These are phyloP conservation scores for Eremochloa ophiuroides DNA, from an alignment of 176 grass and related monocot genomes.

Conservation along the genomic window DNA sequence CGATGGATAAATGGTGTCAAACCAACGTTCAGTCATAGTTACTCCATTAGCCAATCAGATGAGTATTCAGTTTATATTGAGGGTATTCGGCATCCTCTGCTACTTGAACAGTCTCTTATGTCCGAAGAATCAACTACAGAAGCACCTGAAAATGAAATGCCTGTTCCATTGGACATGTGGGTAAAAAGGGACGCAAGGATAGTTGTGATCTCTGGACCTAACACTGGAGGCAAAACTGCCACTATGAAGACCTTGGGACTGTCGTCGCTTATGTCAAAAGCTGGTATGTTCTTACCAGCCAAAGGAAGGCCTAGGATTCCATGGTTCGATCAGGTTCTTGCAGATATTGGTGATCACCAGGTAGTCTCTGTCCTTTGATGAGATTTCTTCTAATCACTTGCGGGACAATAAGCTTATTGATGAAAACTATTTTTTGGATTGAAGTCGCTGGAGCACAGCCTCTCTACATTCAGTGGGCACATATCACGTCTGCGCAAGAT, in stretches of 20 bases:
- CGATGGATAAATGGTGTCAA: conserved; percentile 44
- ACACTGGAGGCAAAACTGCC: conserved; percentile 83
- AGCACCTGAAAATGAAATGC: conserved; percentile 27
- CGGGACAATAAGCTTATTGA: conserved; percentile 49
- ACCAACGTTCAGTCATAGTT: conserved; percentile 37
- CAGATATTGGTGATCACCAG: conserved; percentile 80
- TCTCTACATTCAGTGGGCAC: conserved; percentile 79
- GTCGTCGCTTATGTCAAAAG: conserved; percentile 67
- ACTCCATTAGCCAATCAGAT: background rate
- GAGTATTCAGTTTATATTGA: conserved; percentile 49
- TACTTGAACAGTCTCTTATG: conserved; percentile 52
- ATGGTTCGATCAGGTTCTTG: conserved; percentile 73
- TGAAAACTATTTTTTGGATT: conserved; percentile 61
- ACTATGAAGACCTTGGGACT: conserved; percentile 84
- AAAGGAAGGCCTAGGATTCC: conserved; percentile 62
- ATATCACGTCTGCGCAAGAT: conserved; percentile 75
- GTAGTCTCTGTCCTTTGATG: conserved; percentile 63
- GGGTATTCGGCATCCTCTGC: conserved; percentile 62
- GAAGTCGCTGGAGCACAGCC: conserved; percentile 79
- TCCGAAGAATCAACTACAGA: conserved; percentile 3
- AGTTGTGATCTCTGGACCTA: conserved; percentile 84
- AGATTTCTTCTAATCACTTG: conserved; percentile 39
- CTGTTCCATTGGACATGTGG: conserved; percentile 59
- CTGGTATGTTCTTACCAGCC: conserved; percentile 69
- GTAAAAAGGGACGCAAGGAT: conserved; percentile 44